Base-by-base conservation (phyloP, 2,329 filamentous ascomycete species). In the Trichoderma atrobrunneum region DNA sequence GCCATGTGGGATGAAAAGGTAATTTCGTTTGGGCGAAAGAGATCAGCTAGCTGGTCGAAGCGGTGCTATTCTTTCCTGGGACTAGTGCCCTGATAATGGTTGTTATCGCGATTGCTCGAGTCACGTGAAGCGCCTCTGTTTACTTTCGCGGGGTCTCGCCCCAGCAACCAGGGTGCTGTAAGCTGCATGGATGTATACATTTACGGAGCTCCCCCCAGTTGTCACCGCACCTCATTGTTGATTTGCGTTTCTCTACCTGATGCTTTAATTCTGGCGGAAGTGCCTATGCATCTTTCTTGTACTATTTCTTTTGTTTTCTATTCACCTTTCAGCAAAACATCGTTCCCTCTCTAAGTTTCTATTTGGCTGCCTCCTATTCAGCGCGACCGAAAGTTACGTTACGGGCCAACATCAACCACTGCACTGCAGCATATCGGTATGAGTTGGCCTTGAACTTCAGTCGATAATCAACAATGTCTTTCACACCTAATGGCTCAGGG, bases 401-500 rank as follows among this genome's bases (percentile, higher is more conserved):
- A 60, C 30, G 43, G 28, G 36, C 34, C 59, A 72, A 64, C 36
- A 60, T 48, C 36, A 26, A 30, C 63, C 56, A 32, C 51, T 36
- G 70, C 34, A 71, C 54, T 63, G 73, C 64, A 60, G 61, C 74
- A 59, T 51, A 70, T 70, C 75, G 68, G 74, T 72, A 75, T 73
- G 73, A 72, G 73, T 65, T 73, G 76, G 73, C 72, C 75, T 79
- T 60, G 48, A 65, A 54, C 28, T 21, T 30, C n/a, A n/a, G 28
- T 7, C 36, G 78, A 74, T 73, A 51, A 71, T 70, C 71, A 56
- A 73, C 71, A 54, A 83, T 83, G 82, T 77, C 82, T 66, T 82
- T 81, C 73, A 79, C 80, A 72, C 72, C 76, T 74, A 79, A 78
- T 72, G 76, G 77, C 74, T 78, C 80, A 81, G 89, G 91, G 76